Base-by-base conservation (phyloP, 768 basidiomycete species). In the Psilocybe subaeruginosa region DNA sequence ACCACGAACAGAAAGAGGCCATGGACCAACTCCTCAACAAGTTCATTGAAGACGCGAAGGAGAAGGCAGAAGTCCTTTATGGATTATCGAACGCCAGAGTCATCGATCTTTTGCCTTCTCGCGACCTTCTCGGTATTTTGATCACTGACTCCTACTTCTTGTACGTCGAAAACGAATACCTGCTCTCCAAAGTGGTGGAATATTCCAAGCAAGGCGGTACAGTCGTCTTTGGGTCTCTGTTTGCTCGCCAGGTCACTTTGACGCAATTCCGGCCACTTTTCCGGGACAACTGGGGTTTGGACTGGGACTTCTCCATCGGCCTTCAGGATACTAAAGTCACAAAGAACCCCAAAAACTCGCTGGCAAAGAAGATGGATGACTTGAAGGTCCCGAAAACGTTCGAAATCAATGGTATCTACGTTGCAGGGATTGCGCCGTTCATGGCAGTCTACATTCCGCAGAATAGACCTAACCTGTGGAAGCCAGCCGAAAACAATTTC, bases 201-300 rank as follows among this genome's bases (percentile, higher is more conserved):
- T 80, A 75, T 57, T 73, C 70, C 1, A 69, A 73, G 35, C 60
- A 60, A 4, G 78, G 81, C 4, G 81, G 81, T 0, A 74, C 68
- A 5, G 68, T 78, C 45, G 70, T 80, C 43, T 68, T 78, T 52
- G 72, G 68, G 6, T 71, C 69, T 41, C 54, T 64, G 8, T 75
- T 78, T 65, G 58, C 68, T 58, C 46, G 35, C 11, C 62, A 61
- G 19, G 35, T 71, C 46, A 17, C 58, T 3, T 45, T 59, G 23
- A 46, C 62, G 8, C 65, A 69, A 19, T 60, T 73, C 51, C 63
- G 68, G 12, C 51, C 59, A 0, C 68, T 73, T 56, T 71, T 75
- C 60, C 64, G 63, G 1, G 56, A 69, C 43, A 66, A 66, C n/a
- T 76, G 75, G 72, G 73, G 70, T 12, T 70, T 78, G 6, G 49